Evolutionary conservation across 78 protist species (phyloP), one percentile per base, ranked within the genome.

Genomic region (Thecamonas trahens): DNA sequence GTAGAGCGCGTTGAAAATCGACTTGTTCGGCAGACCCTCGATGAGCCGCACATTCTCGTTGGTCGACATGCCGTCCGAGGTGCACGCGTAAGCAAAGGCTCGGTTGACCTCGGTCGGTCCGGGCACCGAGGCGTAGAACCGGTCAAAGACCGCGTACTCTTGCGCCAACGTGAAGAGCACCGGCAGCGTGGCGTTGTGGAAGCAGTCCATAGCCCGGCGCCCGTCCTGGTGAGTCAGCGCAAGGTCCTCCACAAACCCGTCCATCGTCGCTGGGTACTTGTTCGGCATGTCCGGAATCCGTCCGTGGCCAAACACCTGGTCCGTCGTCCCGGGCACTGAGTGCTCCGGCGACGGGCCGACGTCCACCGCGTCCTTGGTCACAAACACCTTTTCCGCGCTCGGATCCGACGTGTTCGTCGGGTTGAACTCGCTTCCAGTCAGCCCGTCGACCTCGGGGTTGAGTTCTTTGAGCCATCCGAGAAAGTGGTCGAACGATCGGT

Each of bases 401-500:
- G 28, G 37, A 34, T 53, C 28, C 24, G 37, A 5, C 59, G 9
- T 15, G 34, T 28, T 53, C n/a, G 1, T 7, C 38, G 29, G 6
- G 59, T 53, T 53, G 59, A 2, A 53, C 34, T 53, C 31, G 59
- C 32, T 55, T 3, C 64, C 64, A 2, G 2, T 61, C 28, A 61
- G 28, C 35, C 67, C 67, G 15, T 61, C 50, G 29, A 61, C 32
- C 29, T n/a, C 67, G 15, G 45, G 35, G 31, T 32, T 61, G 28
- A 2, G 13, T 1, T 31, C 52, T 2, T 13, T 1, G 26, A 34
- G 35, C 69, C 69, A 67, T 18, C 81, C 81, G 28, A 55, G 50
- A 54, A 76, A 6, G 44, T 76, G 74, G 60, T 76, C 81, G 34
- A 76, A 76, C 38, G 74, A 67, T 15, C 81, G 71, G 40, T 76